Percentiles rank a stretch among this genome's conserved stretches.
Conservation (phyloP, 495 filamentous ascomycete genomes). For the Aspergillus haitiensis region DNA sequence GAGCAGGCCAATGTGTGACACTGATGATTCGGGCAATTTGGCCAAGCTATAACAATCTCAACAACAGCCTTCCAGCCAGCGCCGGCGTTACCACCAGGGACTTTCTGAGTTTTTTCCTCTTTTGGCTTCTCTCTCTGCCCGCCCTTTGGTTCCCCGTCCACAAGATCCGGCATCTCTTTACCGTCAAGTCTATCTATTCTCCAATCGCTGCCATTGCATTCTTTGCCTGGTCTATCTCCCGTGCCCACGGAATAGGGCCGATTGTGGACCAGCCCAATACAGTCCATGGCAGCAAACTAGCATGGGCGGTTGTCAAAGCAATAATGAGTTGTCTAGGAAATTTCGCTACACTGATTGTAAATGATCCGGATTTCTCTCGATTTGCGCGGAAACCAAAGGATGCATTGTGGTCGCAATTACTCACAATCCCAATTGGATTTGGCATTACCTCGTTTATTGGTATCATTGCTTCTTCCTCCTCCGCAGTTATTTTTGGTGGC, state of each 20-base stretch:
- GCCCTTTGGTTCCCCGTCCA: conserved; percentile 74
- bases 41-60: conserved; percentile 64
- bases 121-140: conserved; percentile 78
- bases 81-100: conserved; percentile 75
- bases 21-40: conserved; percentile 84
- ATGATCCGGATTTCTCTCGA: conserved; percentile 87
- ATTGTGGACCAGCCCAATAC: conserved; percentile 72
- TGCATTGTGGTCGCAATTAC: conserved; percentile 83
- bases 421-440: conserved; percentile 85
- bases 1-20: conserved; percentile 66
- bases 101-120: conserved; percentile 79
- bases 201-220: conserved; percentile 81
- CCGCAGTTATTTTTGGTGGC: conserved; percentile 69
- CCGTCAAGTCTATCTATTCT: conserved; percentile 84
- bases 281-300: conserved; percentile 65
- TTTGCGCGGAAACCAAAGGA: conserved; percentile 80
- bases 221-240: conserved; percentile 86
- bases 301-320: conserved; percentile 78
- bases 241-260: conserved; percentile 81
- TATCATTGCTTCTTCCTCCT: conserved; percentile 88
- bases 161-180: conserved; percentile 78
- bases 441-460: conserved; percentile 90
- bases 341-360: conserved; percentile 77
- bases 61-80: conserved; percentile 62
- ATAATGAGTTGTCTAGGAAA: conserved; percentile 91